Conservation (phyloP, 1,284 basidiomycete species). For the Cystobasidium pallidum region DNA sequence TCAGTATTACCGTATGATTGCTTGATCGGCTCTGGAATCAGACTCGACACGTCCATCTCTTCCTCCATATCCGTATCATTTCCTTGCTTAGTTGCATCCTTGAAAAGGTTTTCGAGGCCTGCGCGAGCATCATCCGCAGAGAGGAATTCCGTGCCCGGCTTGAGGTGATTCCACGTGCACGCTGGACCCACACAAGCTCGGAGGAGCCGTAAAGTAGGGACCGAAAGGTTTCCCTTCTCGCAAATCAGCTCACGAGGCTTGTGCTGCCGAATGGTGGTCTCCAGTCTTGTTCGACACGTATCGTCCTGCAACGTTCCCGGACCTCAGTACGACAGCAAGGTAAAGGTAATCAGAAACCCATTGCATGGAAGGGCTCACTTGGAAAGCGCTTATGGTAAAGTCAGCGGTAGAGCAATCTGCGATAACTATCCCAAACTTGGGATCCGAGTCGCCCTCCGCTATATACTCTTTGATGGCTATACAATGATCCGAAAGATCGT, state of each 20-base stretch:
- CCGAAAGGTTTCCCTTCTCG: slow-evolving; percentile 81
- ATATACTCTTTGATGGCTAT: slow-evolving; percentile 72
- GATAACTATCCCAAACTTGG: slow-evolving; percentile 84
- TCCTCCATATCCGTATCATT: slow-evolving; percentile 62
- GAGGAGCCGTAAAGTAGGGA: slow-evolving; percentile 75
- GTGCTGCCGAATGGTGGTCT: slow-evolving; percentile 90
- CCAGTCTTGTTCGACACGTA: slow-evolving; percentile 84
- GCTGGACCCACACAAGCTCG: slow-evolving; percentile 74
- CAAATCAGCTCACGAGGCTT: slow-evolving; percentile 91
- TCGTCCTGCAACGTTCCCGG: slow-evolving; percentile 65
- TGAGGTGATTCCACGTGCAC: slow-evolving; percentile 83
- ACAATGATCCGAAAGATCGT: slow-evolving; percentile 95
- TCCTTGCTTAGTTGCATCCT: slow-evolving; percentile 53
- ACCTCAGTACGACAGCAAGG: background rate
- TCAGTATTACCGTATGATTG: slow-evolving; percentile 68
- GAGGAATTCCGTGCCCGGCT: slow-evolving; percentile 77
- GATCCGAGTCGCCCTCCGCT: slow-evolving; percentile 51
- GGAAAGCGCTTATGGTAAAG: slow-evolving; percentile 86
- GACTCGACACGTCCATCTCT: slow-evolving; percentile 57
- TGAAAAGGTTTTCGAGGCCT: slow-evolving; percentile 72
- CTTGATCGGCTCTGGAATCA: slow-evolving; percentile 74
- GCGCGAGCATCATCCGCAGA: slow-evolving; percentile 71
- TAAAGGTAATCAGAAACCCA: background rate
- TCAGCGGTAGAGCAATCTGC: slow-evolving; percentile 95
- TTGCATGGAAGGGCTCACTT: slow-evolving; percentile 53